Conservation (phyloP, 176 grass and related monocot genomes). For the Aegilops sharonensis region DNA sequence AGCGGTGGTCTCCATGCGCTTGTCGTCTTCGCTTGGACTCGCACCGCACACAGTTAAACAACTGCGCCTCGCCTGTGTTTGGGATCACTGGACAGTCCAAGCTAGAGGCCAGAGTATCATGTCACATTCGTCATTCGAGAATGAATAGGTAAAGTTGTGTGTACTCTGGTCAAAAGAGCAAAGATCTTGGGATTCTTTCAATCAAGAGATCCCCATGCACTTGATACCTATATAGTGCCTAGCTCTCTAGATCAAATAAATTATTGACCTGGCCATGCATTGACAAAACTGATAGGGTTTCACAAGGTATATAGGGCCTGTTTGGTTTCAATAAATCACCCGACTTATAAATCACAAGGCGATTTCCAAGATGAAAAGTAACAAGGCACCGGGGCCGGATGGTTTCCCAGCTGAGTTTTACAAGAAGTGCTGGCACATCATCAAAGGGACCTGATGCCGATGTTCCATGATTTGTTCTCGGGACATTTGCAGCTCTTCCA, state of each 20-base stretch:
- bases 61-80: not conserved
- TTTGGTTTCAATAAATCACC: too few relatives aligned
- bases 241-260: not conserved
- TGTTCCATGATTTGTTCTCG: too few relatives aligned
- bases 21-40: not conserved
- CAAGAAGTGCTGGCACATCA: too few relatives aligned
- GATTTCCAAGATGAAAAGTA: too few relatives aligned
- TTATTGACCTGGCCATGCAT: not conserved
- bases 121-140: not conserved
- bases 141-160: not conserved
- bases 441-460: too few relatives aligned
- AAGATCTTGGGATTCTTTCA: not conserved
- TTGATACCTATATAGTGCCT: not conserved
- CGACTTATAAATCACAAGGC: too few relatives aligned
- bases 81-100: not conserved
- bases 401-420: too few relatives aligned
- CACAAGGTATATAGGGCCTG: too few relatives aligned
- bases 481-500: too few relatives aligned
- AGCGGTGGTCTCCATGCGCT: constrained; percentile 22
- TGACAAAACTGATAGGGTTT: not conserved
- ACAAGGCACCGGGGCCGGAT: too few relatives aligned
- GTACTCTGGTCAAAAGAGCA: constrained; percentile 10
- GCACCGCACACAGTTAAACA: not conserved
- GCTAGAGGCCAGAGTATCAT: not conserved
- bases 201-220: not conserved